Conservation (phyloP, 148 eudicot genomes). For the Beta vulgaris region DNA sequence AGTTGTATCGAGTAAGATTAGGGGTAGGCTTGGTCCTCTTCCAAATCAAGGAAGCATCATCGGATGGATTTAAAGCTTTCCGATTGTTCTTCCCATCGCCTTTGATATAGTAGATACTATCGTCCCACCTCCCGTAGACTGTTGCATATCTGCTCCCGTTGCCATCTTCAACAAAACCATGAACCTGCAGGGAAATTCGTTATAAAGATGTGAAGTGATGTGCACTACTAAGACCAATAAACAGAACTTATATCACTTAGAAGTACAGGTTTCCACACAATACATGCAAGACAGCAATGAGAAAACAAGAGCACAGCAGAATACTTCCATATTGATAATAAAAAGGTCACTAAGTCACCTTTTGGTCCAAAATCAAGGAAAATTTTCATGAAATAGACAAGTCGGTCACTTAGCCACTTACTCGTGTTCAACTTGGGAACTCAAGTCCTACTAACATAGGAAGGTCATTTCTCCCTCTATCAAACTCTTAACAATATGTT, state of each 20-base stretch:
- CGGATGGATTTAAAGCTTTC: conserved; percentile 42
- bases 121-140: conserved; percentile 83
- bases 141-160: conserved; percentile 59
- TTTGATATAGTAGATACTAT: conserved; percentile 49
- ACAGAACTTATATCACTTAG: not conserved
- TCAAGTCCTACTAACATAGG: too few species aligned
- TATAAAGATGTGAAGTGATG: not conserved
- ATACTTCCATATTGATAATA: not conserved
- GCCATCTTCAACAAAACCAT: conserved; percentile 75
- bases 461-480: not conserved
- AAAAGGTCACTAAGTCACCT: too few species aligned
- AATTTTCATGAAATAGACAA: too few species aligned
- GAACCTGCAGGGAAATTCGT: conserved; percentile 46
- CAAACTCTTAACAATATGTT: not conserved
- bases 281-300: not conserved
- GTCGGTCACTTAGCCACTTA: too few species aligned
- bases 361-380: too few species aligned
- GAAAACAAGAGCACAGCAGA: not conserved
- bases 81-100: conserved; percentile 59
- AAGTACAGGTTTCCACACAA: not conserved
- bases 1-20: conserved; percentile 73
- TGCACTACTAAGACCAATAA: not conserved
- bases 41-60: conserved; percentile 66
- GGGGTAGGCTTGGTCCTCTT: conserved; percentile 56
- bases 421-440: too few species aligned